These are phyloP conservation scores for Amoeboaphelidium protococcarum DNA, from an alignment of 371 early-diverging fungal species.

Conservation along the genomic window DNA sequence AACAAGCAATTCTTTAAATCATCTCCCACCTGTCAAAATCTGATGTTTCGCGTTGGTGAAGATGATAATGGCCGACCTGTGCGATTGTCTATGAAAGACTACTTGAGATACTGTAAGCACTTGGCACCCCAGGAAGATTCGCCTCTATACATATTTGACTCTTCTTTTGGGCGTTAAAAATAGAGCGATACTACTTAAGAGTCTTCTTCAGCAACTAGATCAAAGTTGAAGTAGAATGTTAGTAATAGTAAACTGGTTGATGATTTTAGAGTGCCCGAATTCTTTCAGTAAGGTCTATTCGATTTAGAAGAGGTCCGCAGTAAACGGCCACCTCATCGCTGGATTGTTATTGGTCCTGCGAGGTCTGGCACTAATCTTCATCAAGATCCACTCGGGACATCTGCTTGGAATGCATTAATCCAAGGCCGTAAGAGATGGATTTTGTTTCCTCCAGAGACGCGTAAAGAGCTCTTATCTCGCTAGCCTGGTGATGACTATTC, in stretches of 20 bases:
- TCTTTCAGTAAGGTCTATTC: not conserved
- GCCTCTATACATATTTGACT: slow-evolving; percentile 10
- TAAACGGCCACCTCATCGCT: slow-evolving; percentile 12
- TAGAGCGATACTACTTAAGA: slow-evolving; percentile 5
- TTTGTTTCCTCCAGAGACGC: slow-evolving; percentile 7
- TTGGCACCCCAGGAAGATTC: slow-evolving; percentile 14
- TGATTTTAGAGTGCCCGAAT: not conserved
- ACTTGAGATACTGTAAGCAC: too few relatives aligned
- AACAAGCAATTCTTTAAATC: too few relatives aligned
- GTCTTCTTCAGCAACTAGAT: not conserved
- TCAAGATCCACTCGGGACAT: slow-evolving; percentile 14
- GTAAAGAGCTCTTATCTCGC: not conserved
- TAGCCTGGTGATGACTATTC: slow-evolving; percentile 1
- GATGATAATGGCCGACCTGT: too few relatives aligned
- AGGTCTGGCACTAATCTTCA: slow-evolving; percentile 17
- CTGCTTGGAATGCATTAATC: slow-evolving; percentile 17
- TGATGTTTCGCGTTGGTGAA: too few relatives aligned
- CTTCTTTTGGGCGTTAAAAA: slow-evolving; percentile 4
- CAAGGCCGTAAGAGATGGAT: slow-evolving; percentile 14
- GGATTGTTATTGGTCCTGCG: slow-evolving; percentile 17
- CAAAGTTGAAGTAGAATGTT: not conserved
- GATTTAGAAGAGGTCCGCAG: not conserved
- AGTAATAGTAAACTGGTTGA: not conserved
- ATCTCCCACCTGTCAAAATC: too few relatives aligned
- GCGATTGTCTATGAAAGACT: too few relatives aligned